Base-by-base conservation (phyloP, 2,329 filamentous ascomycete species). In the Pyrenophora seminiperda region DNA sequence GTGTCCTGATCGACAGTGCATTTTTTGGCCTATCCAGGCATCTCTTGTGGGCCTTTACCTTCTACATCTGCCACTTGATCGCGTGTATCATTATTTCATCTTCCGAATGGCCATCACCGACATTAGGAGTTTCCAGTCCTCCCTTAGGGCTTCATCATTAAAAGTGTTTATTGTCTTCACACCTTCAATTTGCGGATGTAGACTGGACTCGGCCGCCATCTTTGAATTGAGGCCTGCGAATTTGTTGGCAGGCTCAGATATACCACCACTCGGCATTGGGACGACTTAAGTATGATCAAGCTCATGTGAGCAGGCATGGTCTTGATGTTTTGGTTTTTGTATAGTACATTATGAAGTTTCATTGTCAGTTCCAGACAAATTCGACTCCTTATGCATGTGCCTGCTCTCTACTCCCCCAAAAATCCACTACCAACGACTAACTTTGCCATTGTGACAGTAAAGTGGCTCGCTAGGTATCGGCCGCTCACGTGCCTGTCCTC, bases 161-260 rank as follows among this genome's bases (percentile, higher is more conserved):
- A 55, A 49, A 52, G 48, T 32, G 32, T 55, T 48, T 37, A 24
- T 47, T 46, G 38, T 34, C 44, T 53, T 42, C 40, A 40, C 40
- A 49, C 50, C 24, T 27, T 31, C 41, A 53, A 39, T 30, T 41
- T 48, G 30, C 11, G 22, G n/a, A 47, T 32, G 37, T 40, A 14
- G 22, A 34, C 17, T 24, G 4, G 15, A 22, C 22, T 41, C 10
- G 29, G n/a, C 36, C 31, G 22, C 27, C 22, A 27, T 44, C 9
- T 36, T 37, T 32, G 41, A n/a, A 32, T 27, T 17, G 40, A 27
- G 11, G 7, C n/a, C n/a, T 31, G 43, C 40, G 20, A 40, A 29
- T 20, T 19, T 48, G 36, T 42, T 31, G 20, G 34, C 20, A 32
- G 22, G 33, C 41, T 18, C 47, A 14, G 34, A 41, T n/a, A 15